Evolutionary conservation across 352 stramenopile genomes (phyloP).

Genomic region (Stephanocyclus meneghinianus): DNA sequence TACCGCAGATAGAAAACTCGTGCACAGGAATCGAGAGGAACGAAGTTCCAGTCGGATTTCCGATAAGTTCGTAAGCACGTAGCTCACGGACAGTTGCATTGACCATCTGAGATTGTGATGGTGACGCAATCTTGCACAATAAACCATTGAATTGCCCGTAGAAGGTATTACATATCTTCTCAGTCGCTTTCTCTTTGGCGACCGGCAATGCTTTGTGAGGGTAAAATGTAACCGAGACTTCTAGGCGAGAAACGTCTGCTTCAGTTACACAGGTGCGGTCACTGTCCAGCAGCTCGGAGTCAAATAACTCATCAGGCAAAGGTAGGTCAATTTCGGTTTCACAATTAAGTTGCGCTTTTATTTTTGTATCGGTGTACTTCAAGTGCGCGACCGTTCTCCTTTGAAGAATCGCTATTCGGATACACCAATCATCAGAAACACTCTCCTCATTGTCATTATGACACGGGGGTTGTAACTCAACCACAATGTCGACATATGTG

Average conservation of each 20-base stretch:
- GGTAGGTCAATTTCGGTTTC: conserved; percentile 10
- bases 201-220: conserved; percentile 47
- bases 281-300: conserved; percentile 16
- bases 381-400: conserved; percentile 16
- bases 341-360: not conserved
- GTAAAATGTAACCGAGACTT: conserved; percentile 54
- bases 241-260: conserved; percentile 14
- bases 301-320: conserved; percentile 27
- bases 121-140: conserved; percentile 23
- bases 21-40: conserved; percentile 41
- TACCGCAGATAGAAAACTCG: conserved; percentile 17
- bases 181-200: conserved; percentile 4
- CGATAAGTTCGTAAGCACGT: conserved; percentile 38
- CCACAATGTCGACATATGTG: conserved; percentile 45
- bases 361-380: conserved; percentile 13
- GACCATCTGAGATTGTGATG: conserved; percentile 1
- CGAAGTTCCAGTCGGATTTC: conserved; percentile 7
- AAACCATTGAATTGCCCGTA: conserved; percentile 22
- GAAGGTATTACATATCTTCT: conserved; percentile 26
- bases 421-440: conserved; percentile 8
- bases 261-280: conserved; percentile 27
- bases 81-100: conserved; percentile 18
- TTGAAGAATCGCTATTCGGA: conserved; percentile 44
- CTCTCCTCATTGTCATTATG: conserved; percentile 1
- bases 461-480: conserved; percentile 27